A percentile compares a stretch with the other conserved stretches of the same genome.
These are phyloP conservation scores for Ogataea sp. DNA, from an alignment of 805 yeast genomes.

Conservation along the genomic window DNA sequence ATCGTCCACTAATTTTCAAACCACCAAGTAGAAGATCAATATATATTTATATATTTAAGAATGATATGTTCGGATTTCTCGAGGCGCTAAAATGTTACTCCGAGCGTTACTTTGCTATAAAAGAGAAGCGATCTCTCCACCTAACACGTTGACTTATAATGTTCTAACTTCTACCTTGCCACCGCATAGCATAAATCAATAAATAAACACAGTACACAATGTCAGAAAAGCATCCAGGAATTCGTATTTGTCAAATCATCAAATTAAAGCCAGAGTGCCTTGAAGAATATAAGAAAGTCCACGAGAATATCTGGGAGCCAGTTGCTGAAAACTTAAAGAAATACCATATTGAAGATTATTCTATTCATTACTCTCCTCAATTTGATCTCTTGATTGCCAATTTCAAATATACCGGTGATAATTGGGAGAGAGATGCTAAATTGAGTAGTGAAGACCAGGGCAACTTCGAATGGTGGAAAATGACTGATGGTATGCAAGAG, in stretches of 20 bases:
- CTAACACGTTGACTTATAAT: too few relatives aligned
- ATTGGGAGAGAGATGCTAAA: conserved; percentile 28
- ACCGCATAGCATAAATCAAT: not conserved
- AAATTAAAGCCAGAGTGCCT: conserved; percentile 29
- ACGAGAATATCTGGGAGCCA: conserved; percentile 22
- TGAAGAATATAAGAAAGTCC: conserved; percentile 29
- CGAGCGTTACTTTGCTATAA: not conserved
- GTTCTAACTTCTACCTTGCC: not conserved
- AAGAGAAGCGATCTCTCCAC: too few relatives aligned
- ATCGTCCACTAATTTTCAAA: too few relatives aligned
- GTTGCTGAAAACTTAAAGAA: conserved; percentile 25
- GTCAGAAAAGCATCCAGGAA: conserved; percentile 23
- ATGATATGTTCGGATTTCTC: too few relatives aligned
- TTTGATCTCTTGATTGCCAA: conserved; percentile 26
- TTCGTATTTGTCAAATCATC: conserved; percentile 30
- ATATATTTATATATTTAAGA: not conserved
- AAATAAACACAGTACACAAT: not conserved
- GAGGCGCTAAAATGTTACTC: not conserved
- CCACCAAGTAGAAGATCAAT: too few relatives aligned
- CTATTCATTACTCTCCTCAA: conserved; percentile 27
- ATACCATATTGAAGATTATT: conserved; percentile 33
- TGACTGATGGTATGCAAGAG: conserved; percentile 32
- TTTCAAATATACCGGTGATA: conserved; percentile 30
- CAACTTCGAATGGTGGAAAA: conserved; percentile 32
- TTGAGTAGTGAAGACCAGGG: conserved; percentile 26